Base-by-base conservation (phyloP, 2,329 filamentous ascomycete genomes). In the Cordyceps cateniannulata region DNA sequence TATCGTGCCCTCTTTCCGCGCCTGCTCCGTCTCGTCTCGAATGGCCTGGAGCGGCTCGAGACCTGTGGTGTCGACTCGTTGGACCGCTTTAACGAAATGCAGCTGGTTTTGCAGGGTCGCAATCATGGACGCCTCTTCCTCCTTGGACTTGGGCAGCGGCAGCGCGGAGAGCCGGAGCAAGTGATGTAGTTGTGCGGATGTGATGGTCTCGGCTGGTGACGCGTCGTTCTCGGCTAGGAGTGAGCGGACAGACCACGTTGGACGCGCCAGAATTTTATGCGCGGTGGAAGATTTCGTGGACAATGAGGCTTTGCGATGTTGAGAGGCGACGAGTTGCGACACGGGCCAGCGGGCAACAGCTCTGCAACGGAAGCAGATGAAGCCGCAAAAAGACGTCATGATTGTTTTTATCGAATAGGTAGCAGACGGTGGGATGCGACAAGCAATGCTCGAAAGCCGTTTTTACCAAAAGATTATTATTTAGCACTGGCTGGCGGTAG, bases 161-260 rank as follows among this genome's bases (percentile, higher is more conserved):
- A 99, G 86, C 16, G 93, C 93, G 4, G 93, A 96, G 44, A 98
- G 86, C 20, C 90, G 89, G 40, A 97, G 86, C 10, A 98, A 85
- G 72, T 97, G 93, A 67, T 85, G 85, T 0, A 98, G 82, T 71
- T 91, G 86, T 49, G 84, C 71, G 0, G 85, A 77, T 0, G 88
- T 86, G 63, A 96, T 81, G 61, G 73, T 73, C 54, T 78, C 70
- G 67, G 67, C 20, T 49, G 72, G 40, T 40, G 64, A 48, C 59
- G 72, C 60, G 58, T 72, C 51, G 56, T 68, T 42, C 9, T 42
- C 53, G 20, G 70, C 63, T 0, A 95, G 79, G 5, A 96, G 85
- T 9, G 89, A 87, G 38, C 84, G 79, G 65, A 96, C 87, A 50
- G 93, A 96, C 93, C 93, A 97, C 53, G 84, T 88, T 24, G 93